Base-by-base conservation (phyloP, 2,329 filamentous ascomycete genomes). In the Penicillium sumatraense region DNA sequence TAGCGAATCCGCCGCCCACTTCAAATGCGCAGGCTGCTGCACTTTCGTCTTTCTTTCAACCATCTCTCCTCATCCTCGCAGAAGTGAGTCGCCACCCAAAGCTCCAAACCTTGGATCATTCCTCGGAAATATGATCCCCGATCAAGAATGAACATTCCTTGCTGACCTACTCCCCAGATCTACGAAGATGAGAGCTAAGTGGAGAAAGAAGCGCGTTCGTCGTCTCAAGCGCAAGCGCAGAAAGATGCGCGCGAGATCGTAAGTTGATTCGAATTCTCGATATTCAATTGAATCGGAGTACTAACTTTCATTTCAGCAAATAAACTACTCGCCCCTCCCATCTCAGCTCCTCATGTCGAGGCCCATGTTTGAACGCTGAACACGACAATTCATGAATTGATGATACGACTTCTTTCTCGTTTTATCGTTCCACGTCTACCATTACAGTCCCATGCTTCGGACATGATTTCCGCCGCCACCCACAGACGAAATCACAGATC, bases 171-270 rank as follows among this genome's bases (percentile, higher is more conserved):
- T 61, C 60, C 66, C 54, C 67, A 68, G 70, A 68, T 75, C 72
- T 75, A 67, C 73, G 74, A 77, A 77, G 75, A 88, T 89, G 86
- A 89, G 93, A 95, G 93, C 92, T 79, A 98, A 98, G 87, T 98
- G 95, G 95, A 95, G 93, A 87, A 99, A 99, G 90, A 99, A 99
- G 93, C 88, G 95, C 81, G 93, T 96, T 83, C 87, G 95, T 76
- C 89, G 95, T 82, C 91, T 99, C 81, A 98, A 98, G 90, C 89
- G 93, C 80, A 99, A 99, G 93, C 92, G 95, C 85, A 96, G 95
- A 92, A 99, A 99, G 93, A 96, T 95, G 84, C 88, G 95, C 80
- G 95, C 93, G 75, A 85, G 95, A 84, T 93, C 88, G 95, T 98
- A 86, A 86, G 92, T 81, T 38, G 54, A 26, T 20, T 33, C 10